phyloP scores from a whole-genome alignment of 2,329 filamentous ascomycete species.

The Coniochaeta pulveracea region DNA sequence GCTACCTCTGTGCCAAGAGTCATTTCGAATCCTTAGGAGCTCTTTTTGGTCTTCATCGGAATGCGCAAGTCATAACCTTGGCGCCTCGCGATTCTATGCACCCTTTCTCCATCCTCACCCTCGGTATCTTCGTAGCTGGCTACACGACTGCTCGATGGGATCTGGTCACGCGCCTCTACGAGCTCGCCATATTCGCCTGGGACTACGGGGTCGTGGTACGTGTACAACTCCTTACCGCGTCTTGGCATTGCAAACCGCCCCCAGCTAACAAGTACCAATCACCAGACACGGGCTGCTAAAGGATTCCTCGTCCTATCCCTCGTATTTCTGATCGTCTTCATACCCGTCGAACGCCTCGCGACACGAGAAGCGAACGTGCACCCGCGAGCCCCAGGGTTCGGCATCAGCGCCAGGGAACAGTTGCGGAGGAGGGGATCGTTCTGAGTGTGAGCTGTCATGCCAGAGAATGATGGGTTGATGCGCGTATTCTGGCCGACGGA shows the following conservation, averaged over 20 bases:
- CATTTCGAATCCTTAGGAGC: too few relatives aligned
- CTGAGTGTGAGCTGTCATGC: constrained; percentile 50
- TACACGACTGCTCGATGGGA: constrained; percentile 99
- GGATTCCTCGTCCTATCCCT: constrained; percentile 74
- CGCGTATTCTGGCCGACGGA: constrained; percentile 98
- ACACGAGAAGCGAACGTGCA: constrained; percentile 71
- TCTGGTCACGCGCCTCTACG: constrained; percentile 91
- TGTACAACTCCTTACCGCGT: constrained; percentile 10
- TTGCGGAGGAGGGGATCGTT: constrained; percentile 90
- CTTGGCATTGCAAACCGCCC: background rate
- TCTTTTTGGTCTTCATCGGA: too few relatives aligned
- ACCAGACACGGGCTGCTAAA: constrained; percentile 70
- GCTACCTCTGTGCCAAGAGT: too few relatives aligned
- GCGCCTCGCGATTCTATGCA: constrained; percentile 59
- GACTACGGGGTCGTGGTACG: constrained; percentile 93
- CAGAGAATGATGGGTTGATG: constrained; percentile 79
- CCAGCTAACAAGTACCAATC: background rate
- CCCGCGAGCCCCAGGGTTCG: constrained; percentile 63
- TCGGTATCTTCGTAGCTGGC: constrained; percentile 97
- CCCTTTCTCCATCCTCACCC: constrained; percentile 90
- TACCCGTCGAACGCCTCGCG: constrained; percentile 77
- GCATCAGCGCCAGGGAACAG: constrained; percentile 92
- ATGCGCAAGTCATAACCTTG: constrained; percentile 28
- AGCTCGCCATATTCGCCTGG: constrained; percentile 94
- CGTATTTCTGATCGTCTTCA: constrained; percentile 72